Evolutionary conservation across 106 monocot genomes (phyloP).

Genomic region (Dendrobium nobile): DNA sequence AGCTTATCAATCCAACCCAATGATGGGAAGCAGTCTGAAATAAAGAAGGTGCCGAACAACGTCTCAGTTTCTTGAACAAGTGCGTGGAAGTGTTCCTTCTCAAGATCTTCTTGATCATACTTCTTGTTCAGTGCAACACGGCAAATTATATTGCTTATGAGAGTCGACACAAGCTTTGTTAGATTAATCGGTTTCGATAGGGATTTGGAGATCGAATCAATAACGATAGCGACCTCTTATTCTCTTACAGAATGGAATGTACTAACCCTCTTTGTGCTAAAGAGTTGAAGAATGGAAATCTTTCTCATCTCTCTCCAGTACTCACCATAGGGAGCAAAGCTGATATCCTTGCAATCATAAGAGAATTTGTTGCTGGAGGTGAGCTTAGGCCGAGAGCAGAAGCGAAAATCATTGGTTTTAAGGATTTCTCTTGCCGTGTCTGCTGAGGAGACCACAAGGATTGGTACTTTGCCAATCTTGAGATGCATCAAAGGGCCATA

Average conservation of each 20-base stretch:
- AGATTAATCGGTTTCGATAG: no score
- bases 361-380: not conserved
- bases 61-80: not conserved
- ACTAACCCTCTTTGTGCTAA: constrained; percentile 2
- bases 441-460: constrained; percentile 4
- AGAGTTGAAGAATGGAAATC: constrained; percentile 7
- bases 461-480: not conserved
- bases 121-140: not conserved
- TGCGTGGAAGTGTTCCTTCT: not conserved
- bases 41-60: not conserved
- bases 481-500: constrained; percentile 16
- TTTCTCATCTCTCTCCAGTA: constrained; percentile 21
- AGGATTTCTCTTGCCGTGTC: constrained; percentile 11
- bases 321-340: constrained; percentile 9
- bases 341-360: not conserved
- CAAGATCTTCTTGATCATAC: not conserved
- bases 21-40: not conserved
- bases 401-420: constrained; percentile 6
- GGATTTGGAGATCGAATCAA: not conserved
- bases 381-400: constrained; percentile 2
- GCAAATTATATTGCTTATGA: not conserved
- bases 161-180: no score
- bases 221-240: constrained; percentile 2
- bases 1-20: not conserved
- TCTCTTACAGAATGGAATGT: not conserved